phyloP scores from a whole-genome alignment of 1,284 basidiomycete species.

The Phenoliferia sp. region DNA sequence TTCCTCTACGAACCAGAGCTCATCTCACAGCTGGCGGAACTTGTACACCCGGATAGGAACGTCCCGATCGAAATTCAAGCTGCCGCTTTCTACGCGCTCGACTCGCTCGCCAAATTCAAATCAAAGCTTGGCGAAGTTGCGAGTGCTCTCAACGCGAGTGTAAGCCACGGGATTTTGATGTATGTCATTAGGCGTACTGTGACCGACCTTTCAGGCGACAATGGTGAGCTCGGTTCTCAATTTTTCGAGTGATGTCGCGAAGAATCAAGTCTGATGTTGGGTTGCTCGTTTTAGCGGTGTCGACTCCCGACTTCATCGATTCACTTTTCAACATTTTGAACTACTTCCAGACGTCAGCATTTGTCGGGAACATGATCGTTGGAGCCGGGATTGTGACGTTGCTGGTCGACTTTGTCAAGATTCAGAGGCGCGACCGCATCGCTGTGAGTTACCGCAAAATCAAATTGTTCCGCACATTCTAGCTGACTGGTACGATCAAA shows the following conservation, averaged over 20 bases:
- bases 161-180: slow-evolving; percentile 93
- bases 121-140: slow-evolving; percentile 79
- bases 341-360: slow-evolving; percentile 74
- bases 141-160: slow-evolving; percentile 85
- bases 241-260: neutral
- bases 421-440: slow-evolving; percentile 60
- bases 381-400: slow-evolving; percentile 93
- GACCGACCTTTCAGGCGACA: slow-evolving; percentile 52
- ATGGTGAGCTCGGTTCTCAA: slow-evolving; percentile 18
- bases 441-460: slow-evolving; percentile 32
- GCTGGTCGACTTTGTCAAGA: slow-evolving; percentile 81
- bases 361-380: slow-evolving; percentile 86
- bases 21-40: slow-evolving; percentile 77
- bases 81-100: slow-evolving; percentile 79
- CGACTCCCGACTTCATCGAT: slow-evolving; percentile 79
- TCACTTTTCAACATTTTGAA: slow-evolving; percentile 81
- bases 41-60: slow-evolving; percentile 68
- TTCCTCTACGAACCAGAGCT: slow-evolving; percentile 94
- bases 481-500: neutral
- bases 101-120: slow-evolving; percentile 82
- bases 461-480: slow-evolving; percentile 2
- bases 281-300: slow-evolving; percentile 31
- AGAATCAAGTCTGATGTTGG: neutral
- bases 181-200: slow-evolving; percentile 75
- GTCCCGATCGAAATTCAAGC: slow-evolving; percentile 68